Percentiles rank a stretch among this genome's conserved stretches.
Evolutionary conservation across 176 grass and related monocot species (phyloP).

Genomic region (Rhynchospora tenuis): DNA sequence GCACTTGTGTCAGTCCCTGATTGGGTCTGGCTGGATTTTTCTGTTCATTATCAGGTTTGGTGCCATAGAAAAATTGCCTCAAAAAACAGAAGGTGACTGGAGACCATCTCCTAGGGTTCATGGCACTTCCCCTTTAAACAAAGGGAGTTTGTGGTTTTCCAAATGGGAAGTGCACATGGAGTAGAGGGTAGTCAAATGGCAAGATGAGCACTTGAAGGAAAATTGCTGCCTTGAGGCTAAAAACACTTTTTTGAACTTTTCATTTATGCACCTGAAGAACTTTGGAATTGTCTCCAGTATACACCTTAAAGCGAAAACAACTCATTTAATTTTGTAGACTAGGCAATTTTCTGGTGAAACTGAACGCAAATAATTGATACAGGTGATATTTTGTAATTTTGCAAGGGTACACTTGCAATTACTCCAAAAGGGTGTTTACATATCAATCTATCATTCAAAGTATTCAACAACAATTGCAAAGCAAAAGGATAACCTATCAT

Average conservation of each 20-base stretch:
- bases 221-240: not conserved
- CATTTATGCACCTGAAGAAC: conserved; percentile 1
- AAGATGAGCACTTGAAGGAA: conserved; percentile 18
- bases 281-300: not conserved
- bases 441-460: conserved; percentile 12
- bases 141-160: conserved; percentile 17
- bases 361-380: not conserved
- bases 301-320: not conserved
- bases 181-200: conserved; percentile 20
- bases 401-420: not conserved
- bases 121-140: conserved; percentile 17
- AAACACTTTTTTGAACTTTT: not conserved
- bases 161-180: conserved; percentile 11
- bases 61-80: conserved; percentile 13
- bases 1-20: conserved; percentile 62
- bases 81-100: conserved; percentile 2
- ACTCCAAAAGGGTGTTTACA: not conserved
- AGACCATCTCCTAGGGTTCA: conserved; percentile 22
- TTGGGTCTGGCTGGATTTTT: conserved; percentile 42
- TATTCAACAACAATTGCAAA: conserved; percentile 7
- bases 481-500: conserved; percentile 16
- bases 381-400: not conserved
- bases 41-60: conserved; percentile 51
- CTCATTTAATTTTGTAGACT: not conserved
- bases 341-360: not conserved